Conservation (phyloP, 1,284 basidiomycete species). For the Marasmius sp. region DNA sequence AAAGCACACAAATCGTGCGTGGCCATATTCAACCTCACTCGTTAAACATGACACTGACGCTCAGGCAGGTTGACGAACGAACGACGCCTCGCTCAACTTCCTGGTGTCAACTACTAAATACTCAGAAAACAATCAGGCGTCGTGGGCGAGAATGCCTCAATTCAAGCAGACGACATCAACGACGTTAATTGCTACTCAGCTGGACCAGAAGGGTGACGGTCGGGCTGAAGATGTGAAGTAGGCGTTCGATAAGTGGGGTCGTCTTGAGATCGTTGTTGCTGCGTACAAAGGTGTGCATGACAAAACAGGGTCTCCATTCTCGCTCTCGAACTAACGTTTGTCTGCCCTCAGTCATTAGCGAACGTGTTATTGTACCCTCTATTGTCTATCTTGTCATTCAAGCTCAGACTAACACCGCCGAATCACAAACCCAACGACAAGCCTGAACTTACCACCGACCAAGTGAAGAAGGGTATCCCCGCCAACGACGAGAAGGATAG, state of each 20-base stretch:
- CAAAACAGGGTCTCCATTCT: neutral
- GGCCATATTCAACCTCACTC: neutral
- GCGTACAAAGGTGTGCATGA: conserved; percentile 77
- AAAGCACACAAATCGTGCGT: conserved; percentile 96
- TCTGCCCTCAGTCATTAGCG: conserved; percentile 75
- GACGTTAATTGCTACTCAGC: conserved; percentile 47
- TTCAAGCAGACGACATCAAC: conserved; percentile 40
- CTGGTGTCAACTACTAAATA: conserved; percentile 63
- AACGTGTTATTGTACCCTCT: conserved; percentile 84
- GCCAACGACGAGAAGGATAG: conserved; percentile 62
- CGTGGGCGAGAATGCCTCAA: conserved; percentile 25
- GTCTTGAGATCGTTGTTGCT: conserved; percentile 82
- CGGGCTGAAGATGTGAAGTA: conserved; percentile 63
- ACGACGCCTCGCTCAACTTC: conserved; percentile 69
- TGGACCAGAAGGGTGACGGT: conserved; percentile 56
- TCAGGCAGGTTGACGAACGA: conserved; percentile 81
- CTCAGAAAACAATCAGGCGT: too few species aligned
- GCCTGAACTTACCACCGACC: conserved; percentile 31
- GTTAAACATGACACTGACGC: neutral
- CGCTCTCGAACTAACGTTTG: neutral
- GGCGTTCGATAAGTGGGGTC: conserved; percentile 75
- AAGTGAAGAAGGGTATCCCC: conserved; percentile 52
- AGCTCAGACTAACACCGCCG: conserved; percentile 70
- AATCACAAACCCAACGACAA: conserved; percentile 21
- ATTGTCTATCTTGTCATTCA: conserved; percentile 89